Evolutionary conservation across 2,329 filamentous ascomycete species (phyloP), one percentile per base, ranked within the genome.

Genomic region (Microsporum audouinii): DNA sequence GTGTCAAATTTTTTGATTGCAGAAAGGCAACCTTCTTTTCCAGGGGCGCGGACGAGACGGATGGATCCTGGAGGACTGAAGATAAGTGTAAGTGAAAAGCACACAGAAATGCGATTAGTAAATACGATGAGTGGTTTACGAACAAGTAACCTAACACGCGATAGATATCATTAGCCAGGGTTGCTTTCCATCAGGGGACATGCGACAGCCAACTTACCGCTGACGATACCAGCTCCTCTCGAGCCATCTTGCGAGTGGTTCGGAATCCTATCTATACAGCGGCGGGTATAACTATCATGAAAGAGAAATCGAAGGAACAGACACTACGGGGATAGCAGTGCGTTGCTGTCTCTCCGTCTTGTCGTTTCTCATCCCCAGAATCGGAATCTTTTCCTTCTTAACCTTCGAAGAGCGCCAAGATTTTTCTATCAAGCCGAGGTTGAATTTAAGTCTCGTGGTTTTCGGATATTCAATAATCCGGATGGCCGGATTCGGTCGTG

Each of bases 1-100:
- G 88, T 0, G 92, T 97, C 60, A 99, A 82, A 74, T 99, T 97
- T 77, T 99, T 99, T 5, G 91, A 95, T 74, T 91, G 89, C 23
- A 99, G 81, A 68, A 99, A 99, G 6, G 91, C 88, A 63, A 97
- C 83, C 66, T 90, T 86, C 75, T 94, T 96, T 71, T 97, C 94
- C 64, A 96, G 78, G n/a, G 94, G 88, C 3, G 94, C 92, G 7
- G 85, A 84, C 41, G 90, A 85, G 67, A 99, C 92, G 58, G 87
- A 95, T 8, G 94, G 91, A 73, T 99, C 94, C 77, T 95, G 90
- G 63, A 99, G 85, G 76, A 99, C 90, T 92, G 70, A 63, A 56
- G 63, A 38, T n/a, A 36, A 33, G 47, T 47, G 41, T 64, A 33
- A 63, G 63, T 56, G n/a, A 14, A 23, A 14, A n/a, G 27, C 6